These are phyloP conservation scores for Podila minutissima DNA, from an alignment of 192 early-diverging fungal species.

Conservation along the genomic window DNA sequence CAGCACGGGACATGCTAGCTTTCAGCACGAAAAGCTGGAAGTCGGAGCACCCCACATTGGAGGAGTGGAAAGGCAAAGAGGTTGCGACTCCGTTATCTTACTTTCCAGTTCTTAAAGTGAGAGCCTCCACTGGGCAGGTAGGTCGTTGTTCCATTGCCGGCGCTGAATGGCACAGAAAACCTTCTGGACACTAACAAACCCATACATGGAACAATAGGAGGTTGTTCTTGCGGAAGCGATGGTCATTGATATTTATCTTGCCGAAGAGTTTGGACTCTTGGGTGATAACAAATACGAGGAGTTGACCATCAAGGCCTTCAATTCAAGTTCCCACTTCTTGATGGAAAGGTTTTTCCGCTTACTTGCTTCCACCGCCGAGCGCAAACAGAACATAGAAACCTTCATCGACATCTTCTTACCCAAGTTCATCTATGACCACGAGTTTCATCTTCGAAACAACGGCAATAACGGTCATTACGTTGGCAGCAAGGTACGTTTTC, in stretches of 20 bases:
- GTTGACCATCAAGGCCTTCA: slow-evolving; percentile 10
- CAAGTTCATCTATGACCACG: slow-evolving; percentile 10
- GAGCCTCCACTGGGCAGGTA: background rate
- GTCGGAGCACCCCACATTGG: background rate
- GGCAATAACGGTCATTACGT: slow-evolving; percentile 29
- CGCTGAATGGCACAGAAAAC: background rate
- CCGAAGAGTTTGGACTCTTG: slow-evolving; percentile 25
- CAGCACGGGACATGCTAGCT: background rate
- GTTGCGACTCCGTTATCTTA: background rate
- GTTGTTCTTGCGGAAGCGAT: slow-evolving; percentile 4
- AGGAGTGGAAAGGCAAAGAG: background rate
- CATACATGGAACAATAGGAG: slow-evolving; percentile 4
- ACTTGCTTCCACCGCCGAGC: slow-evolving; percentile 3
- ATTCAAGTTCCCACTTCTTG: background rate
- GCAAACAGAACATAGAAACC: background rate
- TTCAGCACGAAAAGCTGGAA: background rate
- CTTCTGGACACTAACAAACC: no score
- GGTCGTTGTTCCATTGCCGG: background rate
- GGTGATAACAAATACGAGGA: slow-evolving; percentile 28
- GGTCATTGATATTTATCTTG: slow-evolving; percentile 16
- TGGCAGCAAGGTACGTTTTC: slow-evolving; percentile 11
- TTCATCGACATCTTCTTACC: background rate
- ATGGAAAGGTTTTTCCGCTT: background rate
- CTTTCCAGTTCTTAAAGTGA: background rate
- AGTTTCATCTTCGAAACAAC: slow-evolving; percentile 15